Evolutionary conservation across 495 filamentous ascomycete species (phyloP), one percentile per base, ranked within the genome.

Genomic region (Aspergillus leporis): DNA sequence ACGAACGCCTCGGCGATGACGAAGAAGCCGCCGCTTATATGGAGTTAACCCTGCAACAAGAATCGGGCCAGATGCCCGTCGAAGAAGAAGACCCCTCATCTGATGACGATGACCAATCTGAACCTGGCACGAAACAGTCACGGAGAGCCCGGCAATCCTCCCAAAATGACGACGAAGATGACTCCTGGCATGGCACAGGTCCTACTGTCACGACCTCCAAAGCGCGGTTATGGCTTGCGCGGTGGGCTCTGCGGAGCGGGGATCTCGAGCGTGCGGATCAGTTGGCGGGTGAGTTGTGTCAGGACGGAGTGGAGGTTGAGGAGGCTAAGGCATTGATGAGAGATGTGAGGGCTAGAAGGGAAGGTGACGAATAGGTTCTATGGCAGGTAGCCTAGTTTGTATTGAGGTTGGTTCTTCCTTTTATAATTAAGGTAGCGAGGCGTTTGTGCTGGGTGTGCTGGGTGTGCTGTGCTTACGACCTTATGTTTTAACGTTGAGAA

Each of bases 281-380:
- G 61, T 75, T 97, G 16, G 93, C 92, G 3, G 90, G 84, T 53
- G 93, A 98, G 70, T 78, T 98, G 36, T 97, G 92, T 71, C 91
- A 97, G 71, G 95, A 99, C 76, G 95, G 95, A 0, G 86, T 92
- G 25, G 95, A 99, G 74, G 92, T 99, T 16, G 95, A 99, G 72
- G 95, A 99, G 73, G 95, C 95, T 14, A 97, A 98, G 78, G 93
- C 93, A 3, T 78, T 99, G 60, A 90, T 97, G 61, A 82, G 92
- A 58, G 94, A 98, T 77, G 82, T 96, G 21, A 80, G 93, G 61
- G 90, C 90, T 5, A 83, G 92, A 69, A 83, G 91, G 70, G 90
- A 94, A 64, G 73, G 70, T 46, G 70, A 62, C 3, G 58, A 53
- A 12, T 70, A 63, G 45, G 13, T 1, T n/a, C 59, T 45, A 41